Evolutionary conservation across 148 eudicot species (phyloP).

Genomic region (Chenopodium quinoa): DNA sequence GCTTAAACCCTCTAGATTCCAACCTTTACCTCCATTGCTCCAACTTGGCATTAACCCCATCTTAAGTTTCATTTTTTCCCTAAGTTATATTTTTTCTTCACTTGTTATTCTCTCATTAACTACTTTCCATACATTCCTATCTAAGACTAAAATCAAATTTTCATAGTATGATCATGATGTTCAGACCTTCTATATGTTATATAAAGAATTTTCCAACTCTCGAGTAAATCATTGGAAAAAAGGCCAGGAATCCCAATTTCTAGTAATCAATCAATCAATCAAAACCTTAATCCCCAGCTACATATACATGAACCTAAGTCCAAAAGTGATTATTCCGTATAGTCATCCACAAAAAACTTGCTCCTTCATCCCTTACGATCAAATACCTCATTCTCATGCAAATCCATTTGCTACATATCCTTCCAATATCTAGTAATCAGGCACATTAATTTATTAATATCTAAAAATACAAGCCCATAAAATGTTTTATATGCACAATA

Average conservation of each 20-base stretch:
- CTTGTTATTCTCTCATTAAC: neutral
- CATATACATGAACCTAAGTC: too few relatives aligned
- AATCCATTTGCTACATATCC: too few relatives aligned
- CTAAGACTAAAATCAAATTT: neutral
- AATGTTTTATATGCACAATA: neutral
- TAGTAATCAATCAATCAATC: neutral
- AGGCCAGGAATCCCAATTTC: neutral
- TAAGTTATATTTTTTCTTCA: neutral
- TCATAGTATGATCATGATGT: neutral
- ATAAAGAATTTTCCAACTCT: neutral
- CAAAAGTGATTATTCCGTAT: too few relatives aligned
- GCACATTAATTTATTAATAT: neutral
- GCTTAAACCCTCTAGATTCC: too few relatives aligned
- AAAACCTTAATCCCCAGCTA: too few relatives aligned
- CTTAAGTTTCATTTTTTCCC: too few relatives aligned
- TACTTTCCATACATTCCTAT: neutral
- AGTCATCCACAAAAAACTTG: too few relatives aligned
- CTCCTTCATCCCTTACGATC: too few relatives aligned
- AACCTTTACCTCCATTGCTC: too few relatives aligned
- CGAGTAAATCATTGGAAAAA: neutral
- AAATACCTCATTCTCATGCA: too few relatives aligned
- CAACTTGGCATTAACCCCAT: too few relatives aligned
- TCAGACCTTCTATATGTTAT: neutral
- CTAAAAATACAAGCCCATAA: neutral
- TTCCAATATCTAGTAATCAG: neutral